These are phyloP conservation scores for Aechmea fasciata DNA, from an alignment of 176 grass and related monocot species.

Conservation along the genomic window DNA sequence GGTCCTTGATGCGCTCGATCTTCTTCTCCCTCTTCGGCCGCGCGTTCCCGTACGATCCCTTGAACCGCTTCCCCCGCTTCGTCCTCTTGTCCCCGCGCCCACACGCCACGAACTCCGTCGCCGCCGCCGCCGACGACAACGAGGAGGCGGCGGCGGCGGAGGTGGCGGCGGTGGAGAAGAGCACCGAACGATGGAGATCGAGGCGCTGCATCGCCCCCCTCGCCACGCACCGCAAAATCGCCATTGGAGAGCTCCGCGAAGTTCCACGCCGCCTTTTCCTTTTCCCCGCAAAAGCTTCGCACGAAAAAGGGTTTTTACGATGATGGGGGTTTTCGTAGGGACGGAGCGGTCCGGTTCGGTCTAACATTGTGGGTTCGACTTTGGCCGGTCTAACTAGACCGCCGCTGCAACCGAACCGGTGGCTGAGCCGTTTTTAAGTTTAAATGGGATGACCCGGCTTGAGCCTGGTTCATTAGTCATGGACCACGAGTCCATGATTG, in stretches of 20 bases:
- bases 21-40: conserved; percentile 77
- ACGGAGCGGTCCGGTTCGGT: no score
- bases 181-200: conserved; percentile 11
- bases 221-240: conserved; percentile 2
- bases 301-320: no score
- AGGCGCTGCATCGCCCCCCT: conserved; percentile 32
- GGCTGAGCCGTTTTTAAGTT: no score
- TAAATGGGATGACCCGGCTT: no score
- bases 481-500: no score
- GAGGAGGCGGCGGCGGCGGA: neutral
- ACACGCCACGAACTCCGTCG: conserved; percentile 49
- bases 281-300: no score
- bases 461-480: no score
- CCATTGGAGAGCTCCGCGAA: neutral
- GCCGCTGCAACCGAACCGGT: no score
- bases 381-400: no score
- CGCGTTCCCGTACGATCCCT: conserved; percentile 85
- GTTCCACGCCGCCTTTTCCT: no score
- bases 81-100: conserved; percentile 97
- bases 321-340: no score
- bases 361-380: no score
- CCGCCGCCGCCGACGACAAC: conserved; percentile 4
- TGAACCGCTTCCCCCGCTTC: conserved; percentile 95
- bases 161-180: conserved; percentile 5
- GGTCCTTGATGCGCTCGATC: conserved; percentile 97